These are phyloP conservation scores for Ophiorrhiza pumila DNA, from an alignment of 257 asterid species.

Conservation along the genomic window DNA sequence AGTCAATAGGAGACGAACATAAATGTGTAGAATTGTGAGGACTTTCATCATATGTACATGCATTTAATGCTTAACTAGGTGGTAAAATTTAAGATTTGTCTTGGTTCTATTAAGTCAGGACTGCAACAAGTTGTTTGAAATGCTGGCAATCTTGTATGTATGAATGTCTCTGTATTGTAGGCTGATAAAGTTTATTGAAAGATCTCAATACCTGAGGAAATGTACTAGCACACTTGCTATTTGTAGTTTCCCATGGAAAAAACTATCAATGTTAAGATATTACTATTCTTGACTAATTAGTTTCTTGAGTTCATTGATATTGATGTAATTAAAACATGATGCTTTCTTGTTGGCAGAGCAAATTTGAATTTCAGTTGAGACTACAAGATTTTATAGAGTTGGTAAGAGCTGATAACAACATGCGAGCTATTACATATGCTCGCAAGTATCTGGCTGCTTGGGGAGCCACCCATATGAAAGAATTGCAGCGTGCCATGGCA, in stretches of 20 bases:
- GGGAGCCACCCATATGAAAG: slow-evolving; percentile 94
- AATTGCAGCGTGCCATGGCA: slow-evolving; percentile 86
- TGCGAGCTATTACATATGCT: slow-evolving; percentile 83
- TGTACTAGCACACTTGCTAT: background rate
- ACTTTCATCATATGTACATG: background rate
- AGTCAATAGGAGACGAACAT: background rate
- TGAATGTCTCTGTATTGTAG: background rate
- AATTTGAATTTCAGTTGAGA: slow-evolving; percentile 92
- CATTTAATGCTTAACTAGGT: too few species aligned
- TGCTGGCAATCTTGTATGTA: background rate
- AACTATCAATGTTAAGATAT: background rate
- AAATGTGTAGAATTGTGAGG: background rate
- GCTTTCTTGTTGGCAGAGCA: slow-evolving; percentile 66
- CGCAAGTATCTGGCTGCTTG: slow-evolving; percentile 88
- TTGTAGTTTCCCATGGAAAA: background rate
- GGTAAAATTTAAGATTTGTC: too few species aligned
- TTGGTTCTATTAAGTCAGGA: too few species aligned
- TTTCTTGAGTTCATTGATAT: background rate
- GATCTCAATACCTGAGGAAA: background rate
- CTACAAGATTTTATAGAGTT: slow-evolving; percentile 92
- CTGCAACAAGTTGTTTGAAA: too few species aligned
- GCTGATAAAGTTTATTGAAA: background rate
- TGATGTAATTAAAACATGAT: slow-evolving; percentile 9
- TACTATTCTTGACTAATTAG: background rate
- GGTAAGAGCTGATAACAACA: slow-evolving; percentile 69